These are phyloP conservation scores for Colletotrichum acutatum DNA, from an alignment of 2,329 filamentous ascomycete species.

Conservation along the genomic window DNA sequence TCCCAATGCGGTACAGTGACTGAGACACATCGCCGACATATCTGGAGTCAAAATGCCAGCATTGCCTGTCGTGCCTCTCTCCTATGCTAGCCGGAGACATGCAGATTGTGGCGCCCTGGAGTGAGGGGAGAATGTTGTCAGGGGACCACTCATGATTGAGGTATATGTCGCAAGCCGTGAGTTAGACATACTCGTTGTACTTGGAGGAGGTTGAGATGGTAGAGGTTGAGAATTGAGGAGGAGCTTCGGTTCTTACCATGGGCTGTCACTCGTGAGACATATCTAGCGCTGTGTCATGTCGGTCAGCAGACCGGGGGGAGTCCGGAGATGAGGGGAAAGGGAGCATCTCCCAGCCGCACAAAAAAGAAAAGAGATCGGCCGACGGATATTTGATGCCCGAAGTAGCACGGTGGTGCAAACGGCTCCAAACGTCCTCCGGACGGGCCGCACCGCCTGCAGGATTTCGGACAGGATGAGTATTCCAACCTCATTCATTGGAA, in stretches of 20 bases:
- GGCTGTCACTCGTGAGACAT: background rate
- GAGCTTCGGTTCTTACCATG: background rate
- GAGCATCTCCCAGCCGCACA: background rate
- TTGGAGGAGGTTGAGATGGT: background rate
- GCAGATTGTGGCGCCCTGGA: conserved; percentile 4
- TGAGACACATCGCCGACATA: background rate
- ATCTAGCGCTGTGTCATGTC: background rate
- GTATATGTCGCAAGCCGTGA: background rate
- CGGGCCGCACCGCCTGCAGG: conserved; percentile 22
- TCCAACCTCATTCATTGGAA: background rate
- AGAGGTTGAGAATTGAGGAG: background rate
- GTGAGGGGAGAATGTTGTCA: background rate
- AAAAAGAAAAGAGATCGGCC: background rate
- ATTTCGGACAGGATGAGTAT: background rate
- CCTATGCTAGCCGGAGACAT: conserved; percentile 6
- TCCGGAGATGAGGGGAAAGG: background rate
- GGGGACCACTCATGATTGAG: background rate
- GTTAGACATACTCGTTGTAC: background rate
- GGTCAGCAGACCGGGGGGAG: background rate
- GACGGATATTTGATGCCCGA: background rate
- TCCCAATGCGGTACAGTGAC: background rate
- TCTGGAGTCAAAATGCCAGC: background rate
- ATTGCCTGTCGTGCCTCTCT: background rate
- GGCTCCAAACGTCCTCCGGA: background rate
- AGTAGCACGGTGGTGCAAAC: background rate